These are phyloP conservation scores for Oryza coarctata DNA, from an alignment of 176 grass and related monocot genomes.

Conservation along the genomic window DNA sequence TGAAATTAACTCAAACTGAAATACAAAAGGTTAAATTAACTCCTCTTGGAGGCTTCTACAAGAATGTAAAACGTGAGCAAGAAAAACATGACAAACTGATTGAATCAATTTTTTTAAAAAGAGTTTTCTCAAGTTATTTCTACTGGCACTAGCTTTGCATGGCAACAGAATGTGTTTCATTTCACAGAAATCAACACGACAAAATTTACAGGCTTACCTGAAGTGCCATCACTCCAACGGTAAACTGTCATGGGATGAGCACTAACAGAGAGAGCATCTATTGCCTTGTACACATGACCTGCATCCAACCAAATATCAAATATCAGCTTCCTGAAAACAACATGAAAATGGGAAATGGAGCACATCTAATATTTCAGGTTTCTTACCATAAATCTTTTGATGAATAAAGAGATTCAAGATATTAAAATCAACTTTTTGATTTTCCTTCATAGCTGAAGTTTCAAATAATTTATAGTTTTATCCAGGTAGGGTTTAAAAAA, in stretches of 20 bases:
- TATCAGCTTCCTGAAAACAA: neutral
- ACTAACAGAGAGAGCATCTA: slow-evolving; percentile 78
- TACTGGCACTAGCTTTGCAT: neutral
- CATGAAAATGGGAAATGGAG: no score
- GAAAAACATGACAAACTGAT: neutral
- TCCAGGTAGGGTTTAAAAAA: neutral
- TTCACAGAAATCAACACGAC: neutral
- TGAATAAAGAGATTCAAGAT: neutral
- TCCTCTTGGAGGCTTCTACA: neutral
- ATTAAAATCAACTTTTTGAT: neutral
- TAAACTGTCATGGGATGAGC: slow-evolving; percentile 97
- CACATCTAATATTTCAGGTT: no score
- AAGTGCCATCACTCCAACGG: slow-evolving; percentile 93
- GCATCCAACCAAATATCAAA: slow-evolving; percentile 39
- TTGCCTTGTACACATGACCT: slow-evolving; percentile 88
- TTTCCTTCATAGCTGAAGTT: neutral
- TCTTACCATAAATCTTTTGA: no score
- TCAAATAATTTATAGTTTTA: neutral
- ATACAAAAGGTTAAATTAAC: slow-evolving; percentile 11
- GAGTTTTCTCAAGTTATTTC: neutral
- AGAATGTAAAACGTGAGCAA: no score
- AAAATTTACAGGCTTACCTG: slow-evolving; percentile 49
- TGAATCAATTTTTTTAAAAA: neutral
- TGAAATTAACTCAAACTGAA: slow-evolving; percentile 75
- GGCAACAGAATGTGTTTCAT: neutral